Conservation (phyloP, 1,139 yeast species). For the Chernovozyma aurita region DNA sequence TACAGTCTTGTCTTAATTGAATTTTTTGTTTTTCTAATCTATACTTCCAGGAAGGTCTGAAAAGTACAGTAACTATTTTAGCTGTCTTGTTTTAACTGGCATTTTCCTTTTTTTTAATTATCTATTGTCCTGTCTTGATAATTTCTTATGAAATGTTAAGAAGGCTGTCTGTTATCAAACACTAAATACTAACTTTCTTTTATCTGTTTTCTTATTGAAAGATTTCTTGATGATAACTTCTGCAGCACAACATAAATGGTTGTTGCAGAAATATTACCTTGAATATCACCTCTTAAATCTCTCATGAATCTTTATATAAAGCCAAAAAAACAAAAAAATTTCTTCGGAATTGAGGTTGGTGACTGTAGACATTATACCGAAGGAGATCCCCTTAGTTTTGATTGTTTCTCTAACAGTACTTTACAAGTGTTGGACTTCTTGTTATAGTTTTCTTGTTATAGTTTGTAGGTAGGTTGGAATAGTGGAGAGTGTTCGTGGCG, state of each 20-base stretch:
- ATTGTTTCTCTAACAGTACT: conserved; percentile 5
- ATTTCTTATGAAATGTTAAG: not conserved
- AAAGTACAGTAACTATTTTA: not conserved
- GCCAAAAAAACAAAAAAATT: conserved; percentile 4
- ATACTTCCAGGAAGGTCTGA: conserved; percentile 2
- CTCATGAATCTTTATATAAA: conserved; percentile 1
- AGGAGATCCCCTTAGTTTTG: conserved; percentile 5
- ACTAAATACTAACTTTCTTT: no score
- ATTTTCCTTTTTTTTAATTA: no score
- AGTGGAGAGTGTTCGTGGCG: no score
- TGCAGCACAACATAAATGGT: no score
- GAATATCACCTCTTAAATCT: no score
- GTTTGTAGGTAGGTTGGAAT: no score
- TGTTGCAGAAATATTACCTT: no score
- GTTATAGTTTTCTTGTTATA: no score
- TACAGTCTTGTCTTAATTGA: conserved; percentile 5
- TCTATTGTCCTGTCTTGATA: not conserved
- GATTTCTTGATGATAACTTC: no score
- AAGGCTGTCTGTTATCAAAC: not conserved
- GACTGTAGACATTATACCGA: conserved; percentile 3
- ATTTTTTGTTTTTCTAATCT: no score
- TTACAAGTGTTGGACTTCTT: conserved; percentile 3
- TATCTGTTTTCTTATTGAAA: no score
- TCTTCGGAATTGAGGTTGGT: conserved; percentile 1
- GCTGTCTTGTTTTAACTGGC: conserved; percentile 1